Conservation (phyloP, 1,284 basidiomycete genomes). For the Hymenochaete sp. region DNA sequence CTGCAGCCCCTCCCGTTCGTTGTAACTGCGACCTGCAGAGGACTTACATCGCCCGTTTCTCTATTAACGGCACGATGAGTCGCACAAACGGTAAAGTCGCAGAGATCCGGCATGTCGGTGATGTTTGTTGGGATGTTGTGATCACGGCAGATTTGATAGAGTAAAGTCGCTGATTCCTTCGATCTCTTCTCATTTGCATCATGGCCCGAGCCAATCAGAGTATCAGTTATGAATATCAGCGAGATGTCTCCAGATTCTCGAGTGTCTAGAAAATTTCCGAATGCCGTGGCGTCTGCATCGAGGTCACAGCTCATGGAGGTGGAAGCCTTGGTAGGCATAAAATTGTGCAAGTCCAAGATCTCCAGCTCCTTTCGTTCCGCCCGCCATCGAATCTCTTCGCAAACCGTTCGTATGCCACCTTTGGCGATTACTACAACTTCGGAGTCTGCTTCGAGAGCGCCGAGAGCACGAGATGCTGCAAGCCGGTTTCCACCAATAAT, state of each 20-base stretch:
- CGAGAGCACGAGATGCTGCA: constrained; percentile 74
- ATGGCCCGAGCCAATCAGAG: constrained; percentile 34
- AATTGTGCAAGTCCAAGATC: constrained; percentile 44
- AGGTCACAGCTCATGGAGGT: constrained; percentile 15
- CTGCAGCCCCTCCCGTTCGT: constrained; percentile 92
- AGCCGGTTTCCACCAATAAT: constrained; percentile 72
- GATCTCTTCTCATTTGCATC: constrained; percentile 33
- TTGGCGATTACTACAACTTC: constrained; percentile 56
- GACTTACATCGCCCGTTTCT: constrained; percentile 38
- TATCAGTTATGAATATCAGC: constrained; percentile 73
- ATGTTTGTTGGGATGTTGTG: constrained; percentile 76
- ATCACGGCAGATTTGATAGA: constrained; percentile 45
- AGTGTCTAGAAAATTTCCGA: constrained; percentile 40
- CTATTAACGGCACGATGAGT: constrained; percentile 71
- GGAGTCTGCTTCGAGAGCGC: constrained; percentile 78
- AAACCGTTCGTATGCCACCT: constrained; percentile 40
- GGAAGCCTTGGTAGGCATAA: constrained; percentile 31
- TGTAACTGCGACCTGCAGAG: constrained; percentile 82
- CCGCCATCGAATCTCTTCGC: constrained; percentile 69
- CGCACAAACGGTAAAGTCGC: constrained; percentile 86
- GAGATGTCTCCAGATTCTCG: constrained; percentile 28
- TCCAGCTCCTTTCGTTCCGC: constrained; percentile 45
- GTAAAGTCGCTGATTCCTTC: constrained; percentile 41
- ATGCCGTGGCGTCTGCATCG: constrained; percentile 33
- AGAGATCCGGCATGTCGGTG: constrained; percentile 78